Percentiles rank a stretch among this genome's conserved stretches.
These are phyloP conservation scores for Cladosporium velox DNA, from an alignment of 2,329 filamentous ascomycete species.

Conservation along the genomic window DNA sequence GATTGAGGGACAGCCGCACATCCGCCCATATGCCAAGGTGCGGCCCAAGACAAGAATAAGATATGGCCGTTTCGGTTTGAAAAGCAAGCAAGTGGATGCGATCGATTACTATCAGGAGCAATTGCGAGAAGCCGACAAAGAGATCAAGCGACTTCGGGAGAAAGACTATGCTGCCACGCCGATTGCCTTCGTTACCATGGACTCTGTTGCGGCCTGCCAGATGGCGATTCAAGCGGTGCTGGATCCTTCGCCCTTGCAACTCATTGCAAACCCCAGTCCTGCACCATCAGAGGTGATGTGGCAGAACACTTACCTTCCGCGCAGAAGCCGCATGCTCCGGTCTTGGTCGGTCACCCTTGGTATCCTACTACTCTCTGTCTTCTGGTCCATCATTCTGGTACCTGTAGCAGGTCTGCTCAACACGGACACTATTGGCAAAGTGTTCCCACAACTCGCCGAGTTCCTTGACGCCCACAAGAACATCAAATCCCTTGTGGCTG, in stretches of 20 bases:
- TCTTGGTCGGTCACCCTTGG: constrained; percentile 82
- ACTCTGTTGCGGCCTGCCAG: constrained; percentile 86
- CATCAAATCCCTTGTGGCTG: constrained; percentile 76
- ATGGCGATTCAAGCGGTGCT: constrained; percentile 96
- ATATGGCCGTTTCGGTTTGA: constrained; percentile 74
- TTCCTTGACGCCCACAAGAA: constrained; percentile 69
- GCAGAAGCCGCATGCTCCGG: constrained; percentile 70
- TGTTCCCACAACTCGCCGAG: constrained; percentile 70
- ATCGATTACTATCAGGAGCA: constrained; percentile 94
- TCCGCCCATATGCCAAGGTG: constrained; percentile 47
- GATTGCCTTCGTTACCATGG: constrained; percentile 95
- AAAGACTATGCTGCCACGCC: constrained; percentile 77
- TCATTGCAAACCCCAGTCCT: constrained; percentile 83
- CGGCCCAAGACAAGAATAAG: constrained; percentile 73
- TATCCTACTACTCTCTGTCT: constrained; percentile 78
- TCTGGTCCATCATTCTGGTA: constrained; percentile 84
- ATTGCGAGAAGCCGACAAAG: constrained; percentile 74
- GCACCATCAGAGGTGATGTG: constrained; percentile 92
- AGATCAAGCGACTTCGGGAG: constrained; percentile 68
- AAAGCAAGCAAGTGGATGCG: constrained; percentile 75
- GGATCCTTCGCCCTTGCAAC: constrained; percentile 81
- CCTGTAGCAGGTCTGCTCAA: constrained; percentile 78
- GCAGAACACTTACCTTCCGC: constrained; percentile 85
- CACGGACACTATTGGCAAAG: constrained; percentile 73
- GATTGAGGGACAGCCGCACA: constrained; percentile 47